Evolutionary conservation across 768 basidiomycete species (phyloP).

Genomic region (Lactarius psammicola): DNA sequence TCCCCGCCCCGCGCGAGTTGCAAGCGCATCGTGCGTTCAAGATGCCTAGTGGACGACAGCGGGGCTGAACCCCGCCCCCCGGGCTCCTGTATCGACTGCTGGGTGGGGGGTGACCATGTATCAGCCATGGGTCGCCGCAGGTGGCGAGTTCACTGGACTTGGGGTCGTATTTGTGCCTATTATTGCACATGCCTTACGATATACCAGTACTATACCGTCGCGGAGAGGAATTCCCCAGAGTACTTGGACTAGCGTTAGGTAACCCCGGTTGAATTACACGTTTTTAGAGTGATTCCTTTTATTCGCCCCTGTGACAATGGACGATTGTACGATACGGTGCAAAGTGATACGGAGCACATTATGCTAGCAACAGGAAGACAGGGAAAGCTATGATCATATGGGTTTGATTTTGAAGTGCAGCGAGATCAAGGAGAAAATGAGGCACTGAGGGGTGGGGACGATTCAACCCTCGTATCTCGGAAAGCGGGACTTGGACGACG

Average conservation of each 20-base stretch:
- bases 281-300: neutral
- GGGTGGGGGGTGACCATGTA: neutral
- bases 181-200: neutral
- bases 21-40: neutral
- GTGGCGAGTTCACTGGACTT: neutral
- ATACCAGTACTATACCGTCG: neutral
- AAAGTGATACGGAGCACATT: slow-evolving; percentile 5
- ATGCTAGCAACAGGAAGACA: neutral
- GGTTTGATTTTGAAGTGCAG: slow-evolving; percentile 99
- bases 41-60: neutral
- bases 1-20: neutral
- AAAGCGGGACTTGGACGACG: slow-evolving; percentile 22
- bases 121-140: neutral
- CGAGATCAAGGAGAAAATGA: slow-evolving; percentile 97
- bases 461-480: neutral
- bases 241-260: neutral
- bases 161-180: neutral
- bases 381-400: slow-evolving; percentile 50
- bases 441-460: slow-evolving; percentile 56
- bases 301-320: neutral
- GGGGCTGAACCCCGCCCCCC: neutral
- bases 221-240: neutral
- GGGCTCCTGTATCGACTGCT: neutral
- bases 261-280: neutral
- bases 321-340: slow-evolving; percentile 9